Evolutionary conservation across 176 grass and related monocot genomes (phyloP).

Genomic region (Dendrocalamus sinicus): DNA sequence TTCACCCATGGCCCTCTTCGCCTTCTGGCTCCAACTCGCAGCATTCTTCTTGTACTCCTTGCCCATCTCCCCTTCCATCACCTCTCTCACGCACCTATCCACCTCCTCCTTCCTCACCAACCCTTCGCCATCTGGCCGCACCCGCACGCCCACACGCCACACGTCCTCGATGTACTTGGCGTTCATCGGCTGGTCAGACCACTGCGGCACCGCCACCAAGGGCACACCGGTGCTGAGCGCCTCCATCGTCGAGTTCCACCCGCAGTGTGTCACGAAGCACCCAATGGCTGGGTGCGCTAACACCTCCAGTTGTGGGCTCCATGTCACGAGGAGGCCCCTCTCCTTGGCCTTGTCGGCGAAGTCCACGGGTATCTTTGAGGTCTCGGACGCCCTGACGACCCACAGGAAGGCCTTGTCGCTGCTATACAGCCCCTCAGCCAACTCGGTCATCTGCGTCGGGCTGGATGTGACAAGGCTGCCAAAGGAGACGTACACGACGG

Average conservation of each 20-base stretch:
- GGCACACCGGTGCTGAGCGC: neutral
- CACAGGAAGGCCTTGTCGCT: constrained; percentile 61
- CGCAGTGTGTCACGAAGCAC: constrained; percentile 55
- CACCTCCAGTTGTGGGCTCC: constrained; percentile 69
- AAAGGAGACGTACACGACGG: constrained; percentile 69
- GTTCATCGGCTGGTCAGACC: too few relatives aligned
- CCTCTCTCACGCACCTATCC: too few relatives aligned
- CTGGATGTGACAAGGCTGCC: constrained; percentile 50
- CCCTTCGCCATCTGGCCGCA: too few relatives aligned
- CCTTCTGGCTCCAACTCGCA: constrained; percentile 34
- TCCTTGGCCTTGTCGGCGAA: constrained; percentile 16
- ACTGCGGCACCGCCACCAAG: too few relatives aligned
- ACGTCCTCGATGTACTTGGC: too few relatives aligned
- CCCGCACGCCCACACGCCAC: too few relatives aligned
- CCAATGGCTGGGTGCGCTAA: constrained; percentile 32
- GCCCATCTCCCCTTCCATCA: too few relatives aligned
- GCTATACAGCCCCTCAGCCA: constrained; percentile 39
- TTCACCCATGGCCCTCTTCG: constrained; percentile 40
- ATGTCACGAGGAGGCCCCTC: constrained; percentile 47
- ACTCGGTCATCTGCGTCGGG: constrained; percentile 48
- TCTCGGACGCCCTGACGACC: constrained; percentile 53
- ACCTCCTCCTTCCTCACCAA: too few relatives aligned
- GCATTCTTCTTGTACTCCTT: constrained; percentile 30
- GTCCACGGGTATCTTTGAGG: constrained; percentile 28
- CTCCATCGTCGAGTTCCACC: constrained; percentile 63